phyloP scores from a whole-genome alignment of 495 filamentous ascomycete genomes.

The Terfezia boudieri region DNA sequence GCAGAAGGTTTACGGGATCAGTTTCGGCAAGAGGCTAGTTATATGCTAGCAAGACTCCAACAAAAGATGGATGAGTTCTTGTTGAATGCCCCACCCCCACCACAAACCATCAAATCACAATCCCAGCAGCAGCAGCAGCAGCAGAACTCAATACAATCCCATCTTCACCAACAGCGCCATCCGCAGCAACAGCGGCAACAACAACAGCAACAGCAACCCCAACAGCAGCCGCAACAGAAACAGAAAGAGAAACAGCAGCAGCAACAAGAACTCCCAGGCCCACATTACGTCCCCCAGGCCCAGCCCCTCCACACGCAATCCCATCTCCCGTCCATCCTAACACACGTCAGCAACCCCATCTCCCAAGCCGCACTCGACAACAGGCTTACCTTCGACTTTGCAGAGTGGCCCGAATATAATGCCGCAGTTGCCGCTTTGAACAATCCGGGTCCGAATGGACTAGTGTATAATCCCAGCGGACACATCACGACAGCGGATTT shows the following conservation, averaged over 20 bases:
- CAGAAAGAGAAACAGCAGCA: background rate
- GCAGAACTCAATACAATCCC: background rate
- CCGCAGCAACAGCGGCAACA: background rate
- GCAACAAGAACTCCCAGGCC: background rate
- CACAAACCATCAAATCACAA: background rate
- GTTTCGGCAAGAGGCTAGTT: slow-evolving; percentile 12
- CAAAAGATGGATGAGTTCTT: slow-evolving; percentile 3
- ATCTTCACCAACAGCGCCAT: too few species aligned
- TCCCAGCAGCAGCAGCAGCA: background rate
- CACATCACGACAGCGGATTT: slow-evolving; percentile 18
- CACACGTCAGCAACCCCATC: background rate
- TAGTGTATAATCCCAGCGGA: slow-evolving; percentile 12
- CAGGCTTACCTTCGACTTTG: background rate
- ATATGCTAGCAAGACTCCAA: slow-evolving; percentile 7
- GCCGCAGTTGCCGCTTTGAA: background rate
- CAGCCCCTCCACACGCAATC: background rate
- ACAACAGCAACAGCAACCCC: background rate
- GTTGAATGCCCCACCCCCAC: background rate
- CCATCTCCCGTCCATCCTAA: background rate
- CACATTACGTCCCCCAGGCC: background rate
- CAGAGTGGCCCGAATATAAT: slow-evolving; percentile 4
- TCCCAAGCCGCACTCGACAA: background rate
- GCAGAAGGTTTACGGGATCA: slow-evolving; percentile 16
- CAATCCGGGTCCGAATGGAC: background rate
- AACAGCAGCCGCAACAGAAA: background rate